Evolutionary conservation across 768 basidiomycete species (phyloP).

Genomic region (Pleurotus eryngii): DNA sequence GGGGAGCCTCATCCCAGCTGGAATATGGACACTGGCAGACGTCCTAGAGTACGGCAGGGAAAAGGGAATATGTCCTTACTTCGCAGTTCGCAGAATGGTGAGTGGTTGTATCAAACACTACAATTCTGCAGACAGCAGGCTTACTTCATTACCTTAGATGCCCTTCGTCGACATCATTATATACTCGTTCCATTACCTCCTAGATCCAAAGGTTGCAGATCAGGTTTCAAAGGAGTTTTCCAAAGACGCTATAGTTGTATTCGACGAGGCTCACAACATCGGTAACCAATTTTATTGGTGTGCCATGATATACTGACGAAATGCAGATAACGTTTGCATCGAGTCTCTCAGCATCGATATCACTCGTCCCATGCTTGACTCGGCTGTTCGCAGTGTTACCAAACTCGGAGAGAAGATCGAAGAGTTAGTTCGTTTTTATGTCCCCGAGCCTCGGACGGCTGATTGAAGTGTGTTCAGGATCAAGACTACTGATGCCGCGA

Average conservation of each 20-base stretch:
- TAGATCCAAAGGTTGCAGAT: constrained; percentile 98
- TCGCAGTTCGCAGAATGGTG: constrained; percentile 94
- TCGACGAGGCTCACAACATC: constrained; percentile 99
- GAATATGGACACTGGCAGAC: constrained; percentile 94
- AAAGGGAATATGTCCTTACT: constrained; percentile 89
- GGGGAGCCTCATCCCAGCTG: constrained; percentile 77
- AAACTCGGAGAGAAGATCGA: constrained; percentile 91
- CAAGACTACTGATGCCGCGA: constrained; percentile 88
- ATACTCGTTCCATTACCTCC: constrained; percentile 97
- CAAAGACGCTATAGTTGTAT: constrained; percentile 97
- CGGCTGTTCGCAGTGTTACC: constrained; percentile 82
- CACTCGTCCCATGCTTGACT: constrained; percentile 96
- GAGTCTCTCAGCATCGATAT: constrained; percentile 97
- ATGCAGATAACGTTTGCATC: constrained; percentile 94
- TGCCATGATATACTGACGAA: background rate
- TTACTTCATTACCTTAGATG: constrained; percentile 51
- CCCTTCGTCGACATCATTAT: constrained; percentile 95
- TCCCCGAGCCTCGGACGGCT: constrained; percentile 3
- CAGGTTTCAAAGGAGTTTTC: constrained; percentile 98
- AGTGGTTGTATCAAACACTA: background rate
- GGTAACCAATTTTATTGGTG: constrained; percentile 43
- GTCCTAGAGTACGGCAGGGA: constrained; percentile 86
- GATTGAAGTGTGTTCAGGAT: constrained; percentile 52
- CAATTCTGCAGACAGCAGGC: too few species aligned
- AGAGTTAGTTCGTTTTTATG: constrained; percentile 55